Conservation (phyloP, 495 filamentous ascomycete species). For the Podospora didyma region DNA sequence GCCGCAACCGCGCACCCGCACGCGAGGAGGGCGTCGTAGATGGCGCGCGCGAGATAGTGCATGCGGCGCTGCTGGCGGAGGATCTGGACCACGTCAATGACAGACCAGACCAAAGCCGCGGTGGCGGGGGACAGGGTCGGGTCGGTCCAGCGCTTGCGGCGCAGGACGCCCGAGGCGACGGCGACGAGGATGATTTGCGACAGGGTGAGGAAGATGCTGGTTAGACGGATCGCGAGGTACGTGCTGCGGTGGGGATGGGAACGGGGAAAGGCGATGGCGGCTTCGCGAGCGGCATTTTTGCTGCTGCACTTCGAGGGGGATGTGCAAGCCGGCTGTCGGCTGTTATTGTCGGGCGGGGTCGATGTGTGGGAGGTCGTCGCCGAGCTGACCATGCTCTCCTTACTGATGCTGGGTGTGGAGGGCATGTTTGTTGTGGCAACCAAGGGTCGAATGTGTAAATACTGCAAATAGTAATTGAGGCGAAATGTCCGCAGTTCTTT, state of each 20-base stretch:
- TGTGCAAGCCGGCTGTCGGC: not conserved
- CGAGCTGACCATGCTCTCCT: not conserved
- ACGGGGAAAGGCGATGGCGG: not conserved
- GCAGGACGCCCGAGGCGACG: not conserved
- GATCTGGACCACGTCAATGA: constrained; percentile 1
- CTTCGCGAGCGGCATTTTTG: not conserved
- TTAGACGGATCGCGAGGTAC: constrained; percentile 3
- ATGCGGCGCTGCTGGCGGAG: not conserved
- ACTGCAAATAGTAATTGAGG: not conserved
- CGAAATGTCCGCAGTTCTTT: no score
- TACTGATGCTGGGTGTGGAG: constrained; percentile 6
- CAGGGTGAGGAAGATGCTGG: constrained; percentile 1
- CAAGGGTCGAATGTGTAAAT: not conserved
- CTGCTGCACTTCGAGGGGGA: not conserved
- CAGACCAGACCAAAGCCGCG: not conserved
- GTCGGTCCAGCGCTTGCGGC: constrained; percentile 7
- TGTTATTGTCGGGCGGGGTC: not conserved
- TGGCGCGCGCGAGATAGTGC: not conserved
- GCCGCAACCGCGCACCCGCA: constrained; percentile 3
- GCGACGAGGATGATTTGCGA: not conserved
- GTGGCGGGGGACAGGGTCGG: constrained; percentile 5
- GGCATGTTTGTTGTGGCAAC: not conserved
- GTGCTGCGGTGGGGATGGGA: not conserved
- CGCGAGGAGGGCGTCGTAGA: constrained; percentile 3
- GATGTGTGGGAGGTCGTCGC: not conserved